Conservation (phyloP, 1,284 basidiomycete species). For the Cryptococcus sp. region DNA sequence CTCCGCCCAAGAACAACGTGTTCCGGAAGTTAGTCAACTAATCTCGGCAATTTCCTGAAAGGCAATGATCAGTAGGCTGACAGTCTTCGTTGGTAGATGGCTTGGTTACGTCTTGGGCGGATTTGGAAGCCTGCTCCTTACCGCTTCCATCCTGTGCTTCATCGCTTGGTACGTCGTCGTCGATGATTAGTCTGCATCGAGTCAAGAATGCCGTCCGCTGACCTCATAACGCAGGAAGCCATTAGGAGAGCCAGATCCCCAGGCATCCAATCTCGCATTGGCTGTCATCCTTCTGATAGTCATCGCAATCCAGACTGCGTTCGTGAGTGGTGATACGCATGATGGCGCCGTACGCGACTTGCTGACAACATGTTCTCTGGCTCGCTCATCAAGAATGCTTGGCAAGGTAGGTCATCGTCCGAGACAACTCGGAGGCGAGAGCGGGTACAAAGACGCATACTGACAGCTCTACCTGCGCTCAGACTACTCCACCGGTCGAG, state of each 20-base stretch:
- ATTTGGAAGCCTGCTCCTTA: conserved; percentile 63
- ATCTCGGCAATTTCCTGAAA: too few relatives aligned
- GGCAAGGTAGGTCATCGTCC: conserved; percentile 43
- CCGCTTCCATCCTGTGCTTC: conserved; percentile 57
- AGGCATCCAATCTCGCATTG: conserved; percentile 56
- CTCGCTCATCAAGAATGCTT: conserved; percentile 49
- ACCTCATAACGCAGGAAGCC: conserved; percentile 51
- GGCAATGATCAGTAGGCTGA: background rate
- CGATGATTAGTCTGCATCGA: background rate
- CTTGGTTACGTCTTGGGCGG: conserved; percentile 57
- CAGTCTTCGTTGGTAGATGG: conserved; percentile 35
- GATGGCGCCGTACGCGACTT: too few relatives aligned
- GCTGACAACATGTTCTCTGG: background rate
- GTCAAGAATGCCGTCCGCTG: background rate
- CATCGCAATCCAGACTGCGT: conserved; percentile 54
- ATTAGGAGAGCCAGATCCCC: conserved; percentile 54
- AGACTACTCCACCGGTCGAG: conserved; percentile 53
- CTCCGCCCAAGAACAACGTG: conserved; percentile 50
- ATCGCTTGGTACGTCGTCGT: conserved; percentile 51
- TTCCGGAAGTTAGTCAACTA: conserved; percentile 42
- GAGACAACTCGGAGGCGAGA: conserved; percentile 1
- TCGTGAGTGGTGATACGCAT: conserved; percentile 29
- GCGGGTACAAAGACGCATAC: background rate
- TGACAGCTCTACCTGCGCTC: conserved; percentile 1
- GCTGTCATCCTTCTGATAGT: conserved; percentile 56